phyloP scores from a whole-genome alignment of 164 flowering plant species.

The Sextonia rubra region DNA sequence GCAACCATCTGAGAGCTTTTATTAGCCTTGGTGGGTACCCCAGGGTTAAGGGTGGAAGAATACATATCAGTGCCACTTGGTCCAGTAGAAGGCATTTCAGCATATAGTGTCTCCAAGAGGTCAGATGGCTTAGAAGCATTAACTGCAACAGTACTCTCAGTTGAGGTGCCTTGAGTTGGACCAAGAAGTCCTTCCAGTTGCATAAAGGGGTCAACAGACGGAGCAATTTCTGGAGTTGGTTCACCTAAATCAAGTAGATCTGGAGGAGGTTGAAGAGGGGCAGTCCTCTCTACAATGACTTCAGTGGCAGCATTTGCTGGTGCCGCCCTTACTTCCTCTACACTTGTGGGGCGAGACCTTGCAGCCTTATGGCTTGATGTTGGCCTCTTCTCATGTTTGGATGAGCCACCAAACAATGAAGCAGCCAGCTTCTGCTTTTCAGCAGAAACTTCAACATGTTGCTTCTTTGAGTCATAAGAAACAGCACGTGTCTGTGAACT shows the following conservation, averaged over 20 bases:
- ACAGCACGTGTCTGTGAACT: constrained; percentile 40
- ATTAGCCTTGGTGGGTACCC: constrained; percentile 20
- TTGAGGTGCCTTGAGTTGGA: constrained; percentile 23
- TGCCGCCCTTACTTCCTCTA: constrained; percentile 27
- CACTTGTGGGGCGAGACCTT: constrained; percentile 28
- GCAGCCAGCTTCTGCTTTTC: constrained; percentile 97
- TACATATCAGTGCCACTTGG: constrained; percentile 18
- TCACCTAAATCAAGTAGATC: constrained; percentile 90
- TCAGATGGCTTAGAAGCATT: constrained; percentile 36
- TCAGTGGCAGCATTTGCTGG: constrained; percentile 23
- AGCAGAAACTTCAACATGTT: constrained; percentile 54
- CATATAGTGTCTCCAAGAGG: constrained; percentile 47
- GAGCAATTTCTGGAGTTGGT: constrained; percentile 27
- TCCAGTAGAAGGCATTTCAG: constrained; percentile 31
- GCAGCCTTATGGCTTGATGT: constrained; percentile 47
- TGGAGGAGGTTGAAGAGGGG: constrained; percentile 52
- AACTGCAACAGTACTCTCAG: constrained; percentile 18
- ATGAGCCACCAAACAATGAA: constrained; percentile 83
- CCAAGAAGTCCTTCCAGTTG: constrained; percentile 88
- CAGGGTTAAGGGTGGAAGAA: constrained; percentile 24
- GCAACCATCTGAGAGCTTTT: constrained; percentile 22
- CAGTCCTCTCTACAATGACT: constrained; percentile 23
- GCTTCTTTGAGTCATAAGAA: constrained; percentile 45
- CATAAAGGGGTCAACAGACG: constrained; percentile 68
- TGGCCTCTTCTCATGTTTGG: constrained; percentile 52